Evolutionary conservation across 345 rosid species (phyloP).

Genomic region (rapeseed (Brassica napus)): DNA sequence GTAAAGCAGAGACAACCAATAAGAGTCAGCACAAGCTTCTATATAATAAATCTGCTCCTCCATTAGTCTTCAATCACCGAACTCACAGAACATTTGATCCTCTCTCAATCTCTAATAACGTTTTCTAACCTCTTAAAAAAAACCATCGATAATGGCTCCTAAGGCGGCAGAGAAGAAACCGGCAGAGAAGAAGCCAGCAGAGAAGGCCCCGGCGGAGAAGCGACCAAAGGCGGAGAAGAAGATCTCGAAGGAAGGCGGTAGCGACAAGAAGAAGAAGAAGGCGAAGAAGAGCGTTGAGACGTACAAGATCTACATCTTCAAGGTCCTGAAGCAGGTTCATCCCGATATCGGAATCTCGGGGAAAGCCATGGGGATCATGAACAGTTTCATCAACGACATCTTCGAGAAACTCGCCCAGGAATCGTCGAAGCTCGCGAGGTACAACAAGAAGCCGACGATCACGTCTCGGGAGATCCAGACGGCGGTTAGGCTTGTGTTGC

Average conservation of each 20-base stretch:
- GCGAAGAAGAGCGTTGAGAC: conserved; percentile 42
- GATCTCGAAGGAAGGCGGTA: conserved; percentile 36
- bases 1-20: conserved; percentile 10
- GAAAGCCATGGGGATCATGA: conserved; percentile 44
- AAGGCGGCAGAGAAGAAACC: conserved; percentile 45
- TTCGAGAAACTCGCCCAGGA: conserved; percentile 43
- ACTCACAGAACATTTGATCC: background rate
- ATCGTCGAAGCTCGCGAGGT: conserved; percentile 32
- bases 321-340: conserved; percentile 41
- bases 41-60: background rate
- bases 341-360: conserved; percentile 39
- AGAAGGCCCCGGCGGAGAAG: conserved; percentile 35
- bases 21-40: conserved; percentile 3
- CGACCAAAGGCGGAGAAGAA: conserved; percentile 41
- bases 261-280: conserved; percentile 42
- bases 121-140: background rate
- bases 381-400: conserved; percentile 42
- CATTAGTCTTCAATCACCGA: background rate
- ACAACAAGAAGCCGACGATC: conserved; percentile 40
- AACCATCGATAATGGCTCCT: conserved; percentile 30
- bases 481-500: conserved; percentile 38
- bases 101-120: background rate
- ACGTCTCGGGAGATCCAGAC: conserved; percentile 41
- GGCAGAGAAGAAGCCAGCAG: conserved; percentile 34
- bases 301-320: conserved; percentile 45